Evolutionary conservation across 2,329 filamentous ascomycete genomes (phyloP).

Genomic region (Teratosphaeria pseudoeucalypti): DNA sequence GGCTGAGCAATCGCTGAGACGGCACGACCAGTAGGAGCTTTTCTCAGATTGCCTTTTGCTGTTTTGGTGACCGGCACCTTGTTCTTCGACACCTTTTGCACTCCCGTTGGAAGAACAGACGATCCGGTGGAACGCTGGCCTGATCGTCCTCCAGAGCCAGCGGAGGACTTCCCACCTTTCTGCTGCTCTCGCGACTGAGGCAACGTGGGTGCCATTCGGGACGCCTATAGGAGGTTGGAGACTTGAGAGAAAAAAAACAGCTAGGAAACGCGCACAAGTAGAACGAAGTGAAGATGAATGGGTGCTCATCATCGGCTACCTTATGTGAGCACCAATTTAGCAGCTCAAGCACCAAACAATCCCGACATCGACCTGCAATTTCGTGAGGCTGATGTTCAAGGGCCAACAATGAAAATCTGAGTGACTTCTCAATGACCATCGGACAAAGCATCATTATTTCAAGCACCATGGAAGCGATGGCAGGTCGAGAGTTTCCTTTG

Average conservation of each 20-base stretch:
- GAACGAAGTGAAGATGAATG: background rate
- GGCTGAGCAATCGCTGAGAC: background rate
- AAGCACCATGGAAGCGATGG: background rate
- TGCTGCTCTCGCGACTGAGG: background rate
- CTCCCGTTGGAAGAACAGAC: background rate
- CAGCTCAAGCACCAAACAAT: background rate
- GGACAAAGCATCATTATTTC: background rate
- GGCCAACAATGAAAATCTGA: background rate
- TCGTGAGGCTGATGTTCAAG: background rate
- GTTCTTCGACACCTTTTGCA: background rate
- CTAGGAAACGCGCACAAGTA: background rate
- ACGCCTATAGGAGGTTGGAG: background rate
- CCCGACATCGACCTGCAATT: background rate
- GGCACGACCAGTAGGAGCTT: background rate
- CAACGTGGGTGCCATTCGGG: background rate
- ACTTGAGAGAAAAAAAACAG: background rate
- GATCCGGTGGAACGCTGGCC: background rate
- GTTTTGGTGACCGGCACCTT: background rate
- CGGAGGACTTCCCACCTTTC: background rate
- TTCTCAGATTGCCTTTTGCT: background rate
- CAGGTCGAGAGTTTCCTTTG: background rate
- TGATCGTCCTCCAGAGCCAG: background rate
- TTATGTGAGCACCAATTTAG: background rate
- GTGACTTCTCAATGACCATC: background rate
- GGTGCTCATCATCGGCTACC: background rate